Base-by-base conservation (phyloP, 1,139 yeast genomes). In the Yamadazyma trypodendri region DNA sequence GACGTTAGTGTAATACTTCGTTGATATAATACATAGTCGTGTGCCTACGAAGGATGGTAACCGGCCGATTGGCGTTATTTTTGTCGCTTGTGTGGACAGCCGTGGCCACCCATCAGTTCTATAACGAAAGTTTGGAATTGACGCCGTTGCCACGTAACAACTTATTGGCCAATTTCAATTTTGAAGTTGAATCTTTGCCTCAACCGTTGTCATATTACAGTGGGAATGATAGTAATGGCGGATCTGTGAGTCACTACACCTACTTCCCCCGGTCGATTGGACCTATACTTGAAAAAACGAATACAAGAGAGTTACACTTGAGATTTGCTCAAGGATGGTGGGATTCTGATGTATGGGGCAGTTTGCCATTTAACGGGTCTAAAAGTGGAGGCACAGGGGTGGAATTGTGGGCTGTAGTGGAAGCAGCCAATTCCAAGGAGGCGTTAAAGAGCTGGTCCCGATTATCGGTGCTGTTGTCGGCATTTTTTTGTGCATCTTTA, bases 291-390 rank as follows among this genome's bases (percentile, higher is more conserved):
- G 81, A 77, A 31, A 63, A 74, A 11, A 75, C 95, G 2, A 72
- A 75, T 42, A 77, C 95, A 0, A 68, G 85, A 39, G 92, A 87
- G 49, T 66, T 94, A 36, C 96, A 87, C 57, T 64, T 92, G 42
- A 64, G 97, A 36, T 90, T 94, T 56, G 79, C 95, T 1, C 95
- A 88, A 56, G 99, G 98, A 1, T 85, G 92, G 83, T 92, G 97
- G 95, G 96, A 92, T 53, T 69, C 90, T 0, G 87, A 84, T 43
- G 65, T 75, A 6, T 92, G 97, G 95, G 98, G 98, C 0, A 65
- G 72, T 34, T 70, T 87, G 35, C 97, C 97, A 0, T 64, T 68
- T 34, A 65, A 78, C 49, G 99, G 99, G 0, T 54, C 61, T 10
- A 67, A 63, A 40, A 74, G 90, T 37, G 98, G 98, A 16, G 98